Base-by-base conservation (phyloP, 441 rosid species). In the Populus hybrid region DNA sequence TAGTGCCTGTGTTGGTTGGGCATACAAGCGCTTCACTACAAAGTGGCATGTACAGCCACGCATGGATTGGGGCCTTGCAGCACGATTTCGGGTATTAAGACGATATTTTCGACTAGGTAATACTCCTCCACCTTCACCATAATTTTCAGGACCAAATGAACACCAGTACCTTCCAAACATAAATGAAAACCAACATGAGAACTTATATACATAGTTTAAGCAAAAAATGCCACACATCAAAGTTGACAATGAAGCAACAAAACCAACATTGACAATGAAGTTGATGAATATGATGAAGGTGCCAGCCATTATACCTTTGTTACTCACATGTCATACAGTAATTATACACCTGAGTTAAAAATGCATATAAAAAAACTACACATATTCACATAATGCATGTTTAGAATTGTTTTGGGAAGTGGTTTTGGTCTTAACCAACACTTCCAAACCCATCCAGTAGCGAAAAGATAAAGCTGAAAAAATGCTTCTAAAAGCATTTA, bases 131-230 rank as follows among this genome's bases (percentile, higher is more conserved):
- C 97, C 98, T 89, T 95, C 97, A 28, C 98, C 98, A 76, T 95
- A 92, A 88, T 93, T 92, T 88, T 95, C 99, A 73, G 99, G 97
- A 72, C 99, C 99, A 77, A 93, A 92, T 20, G 98, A 95, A 70
- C 98, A 95, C 97, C 97, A 93, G 86, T 95, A 93, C 88, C 99
- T 93, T 73, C 20, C 20, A 73, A 67, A 73, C 26, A 34, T 7
- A 70, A 46, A 65, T 4, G 74, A 75, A 75, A 73, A 67, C 40
- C 61, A 76, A 69, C 71, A 73, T 8, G 20, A 42, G 10, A 30
- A 28, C 23, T 6, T 16, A 14, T 34, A 21, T 34, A 26, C 28
- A 28, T 28, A 81, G 70, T 46, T 57, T 68, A 64, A 79, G 59
- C 54, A 76, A 59, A 12, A 35, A 28, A 10, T 35, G 35, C 61